Conservation (phyloP, 768 basidiomycete species). For the Flagelloscypha sp. region DNA sequence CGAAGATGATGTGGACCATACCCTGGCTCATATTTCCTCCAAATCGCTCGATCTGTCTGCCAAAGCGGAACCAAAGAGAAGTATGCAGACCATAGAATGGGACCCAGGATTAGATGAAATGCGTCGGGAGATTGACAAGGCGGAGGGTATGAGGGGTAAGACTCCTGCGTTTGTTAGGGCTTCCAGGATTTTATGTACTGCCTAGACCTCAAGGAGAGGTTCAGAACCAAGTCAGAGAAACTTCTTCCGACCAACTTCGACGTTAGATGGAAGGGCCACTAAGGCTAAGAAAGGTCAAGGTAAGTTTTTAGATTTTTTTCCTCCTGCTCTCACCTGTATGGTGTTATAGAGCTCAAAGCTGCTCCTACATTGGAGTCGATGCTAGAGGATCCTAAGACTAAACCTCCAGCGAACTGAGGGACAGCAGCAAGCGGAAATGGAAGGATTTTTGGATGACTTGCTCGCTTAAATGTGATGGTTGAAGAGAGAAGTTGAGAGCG, state of each 20-base stretch:
- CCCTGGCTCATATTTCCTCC: constrained; percentile 45
- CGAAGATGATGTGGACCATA: constrained; percentile 50
- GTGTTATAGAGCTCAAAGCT: too few species aligned
- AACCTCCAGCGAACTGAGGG: constrained; percentile 28
- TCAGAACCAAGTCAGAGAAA: constrained; percentile 46
- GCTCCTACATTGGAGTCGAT: background rate
- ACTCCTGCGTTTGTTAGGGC: background rate
- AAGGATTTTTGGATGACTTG: constrained; percentile 66
- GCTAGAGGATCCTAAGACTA: background rate
- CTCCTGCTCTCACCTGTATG: too few species aligned
- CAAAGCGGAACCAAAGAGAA: constrained; percentile 43
- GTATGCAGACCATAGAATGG: constrained; percentile 59
- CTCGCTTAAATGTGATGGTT: constrained; percentile 27
- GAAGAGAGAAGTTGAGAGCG: too few species aligned
- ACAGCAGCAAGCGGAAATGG: constrained; percentile 49
- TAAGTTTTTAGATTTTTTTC: too few species aligned
- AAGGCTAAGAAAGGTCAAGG: too few species aligned
- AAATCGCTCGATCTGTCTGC: constrained; percentile 10
- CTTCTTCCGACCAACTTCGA: too few species aligned
- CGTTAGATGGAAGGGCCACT: too few species aligned
- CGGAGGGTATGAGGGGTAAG: constrained; percentile 70
- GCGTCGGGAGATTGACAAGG: constrained; percentile 59
- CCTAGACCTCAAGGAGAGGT: constrained; percentile 51
- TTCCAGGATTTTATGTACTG: background rate
- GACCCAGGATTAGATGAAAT: constrained; percentile 56